phyloP scores from a whole-genome alignment of 257 asterid genomes.

The Solanum ahanhuiri region DNA sequence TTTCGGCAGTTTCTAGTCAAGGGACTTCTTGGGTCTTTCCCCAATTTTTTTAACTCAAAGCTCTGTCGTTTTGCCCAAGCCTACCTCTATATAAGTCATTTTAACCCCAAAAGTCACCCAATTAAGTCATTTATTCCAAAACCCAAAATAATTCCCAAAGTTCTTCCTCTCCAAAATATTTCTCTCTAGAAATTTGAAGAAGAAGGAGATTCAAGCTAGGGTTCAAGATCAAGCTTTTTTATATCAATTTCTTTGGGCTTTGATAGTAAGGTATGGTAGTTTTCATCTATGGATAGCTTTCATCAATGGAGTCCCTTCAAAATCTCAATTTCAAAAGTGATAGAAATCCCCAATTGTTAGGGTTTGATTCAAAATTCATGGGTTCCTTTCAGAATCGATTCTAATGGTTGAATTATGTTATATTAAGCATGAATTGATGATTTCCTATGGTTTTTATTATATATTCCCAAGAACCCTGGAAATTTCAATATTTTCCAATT shows the following conservation, averaged over 20 bases:
- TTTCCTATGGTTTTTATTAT: neutral
- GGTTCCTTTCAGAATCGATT: neutral
- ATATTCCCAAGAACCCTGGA: neutral
- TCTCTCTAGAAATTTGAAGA: neutral
- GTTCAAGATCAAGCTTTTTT: neutral
- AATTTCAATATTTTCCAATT: neutral
- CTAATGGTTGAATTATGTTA: neutral
- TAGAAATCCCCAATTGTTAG: neutral
- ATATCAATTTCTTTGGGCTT: neutral
- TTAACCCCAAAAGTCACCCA: no score
- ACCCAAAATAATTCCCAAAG: no score
- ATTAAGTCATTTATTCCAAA: no score
- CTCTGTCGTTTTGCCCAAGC: no score
- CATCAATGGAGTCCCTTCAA: neutral
- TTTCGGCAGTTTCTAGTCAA: no score
- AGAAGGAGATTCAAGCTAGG: neutral
- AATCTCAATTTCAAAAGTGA: neutral
- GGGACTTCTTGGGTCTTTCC: no score
- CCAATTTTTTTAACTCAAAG: no score
- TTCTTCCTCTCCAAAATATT: neutral
- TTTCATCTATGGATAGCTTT: neutral
- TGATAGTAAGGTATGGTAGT: neutral
- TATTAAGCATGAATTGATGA: neutral
- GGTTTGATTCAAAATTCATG: neutral
- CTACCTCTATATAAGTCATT: no score